These are phyloP conservation scores for Podochytrium sp. DNA, from an alignment of 192 early-diverging fungal genomes.

Conservation along the genomic window DNA sequence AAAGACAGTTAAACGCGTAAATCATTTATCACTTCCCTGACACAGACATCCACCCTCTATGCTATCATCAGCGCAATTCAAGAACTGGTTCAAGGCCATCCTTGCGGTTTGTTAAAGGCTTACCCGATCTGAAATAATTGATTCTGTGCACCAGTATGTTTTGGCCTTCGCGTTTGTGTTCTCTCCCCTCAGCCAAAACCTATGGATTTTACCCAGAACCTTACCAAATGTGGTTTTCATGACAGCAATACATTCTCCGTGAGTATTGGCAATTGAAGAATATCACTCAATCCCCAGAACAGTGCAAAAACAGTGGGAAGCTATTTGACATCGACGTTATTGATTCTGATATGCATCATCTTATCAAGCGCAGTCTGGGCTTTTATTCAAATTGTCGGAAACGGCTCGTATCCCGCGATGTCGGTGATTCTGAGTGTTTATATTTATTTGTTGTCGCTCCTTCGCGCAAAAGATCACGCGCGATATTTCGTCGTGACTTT, in stretches of 20 bases:
- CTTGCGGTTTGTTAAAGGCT: conserved; percentile 4
- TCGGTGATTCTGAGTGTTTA: conserved; percentile 5
- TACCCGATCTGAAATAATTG: background rate
- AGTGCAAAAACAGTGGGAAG: conserved; percentile 24
- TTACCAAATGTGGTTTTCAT: conserved; percentile 24
- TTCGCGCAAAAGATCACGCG: conserved; percentile 6
- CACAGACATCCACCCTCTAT: too few relatives aligned
- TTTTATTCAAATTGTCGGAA: conserved; percentile 1
- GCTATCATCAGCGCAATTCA: too few relatives aligned
- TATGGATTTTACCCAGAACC: background rate
- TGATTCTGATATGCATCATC: conserved; percentile 1
- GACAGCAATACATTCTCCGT: conserved; percentile 23
- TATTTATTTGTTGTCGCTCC: conserved; percentile 11
- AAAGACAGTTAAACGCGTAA: too few relatives aligned
- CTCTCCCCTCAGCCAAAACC: background rate
- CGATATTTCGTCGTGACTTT: conserved; percentile 14
- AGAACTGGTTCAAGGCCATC: conserved; percentile 27
- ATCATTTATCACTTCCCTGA: too few relatives aligned
- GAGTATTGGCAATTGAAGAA: background rate
- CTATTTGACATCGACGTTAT: conserved; percentile 4
- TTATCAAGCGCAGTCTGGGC: background rate
- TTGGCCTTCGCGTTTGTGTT: conserved; percentile 22
- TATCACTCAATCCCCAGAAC: background rate
- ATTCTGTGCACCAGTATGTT: background rate
- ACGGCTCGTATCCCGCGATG: background rate